A percentile compares a stretch with the other conserved stretches of the same genome.
phyloP scores from a whole-genome alignment of 2,329 filamentous ascomycete species.

The Ceratocystis harringtonii region DNA sequence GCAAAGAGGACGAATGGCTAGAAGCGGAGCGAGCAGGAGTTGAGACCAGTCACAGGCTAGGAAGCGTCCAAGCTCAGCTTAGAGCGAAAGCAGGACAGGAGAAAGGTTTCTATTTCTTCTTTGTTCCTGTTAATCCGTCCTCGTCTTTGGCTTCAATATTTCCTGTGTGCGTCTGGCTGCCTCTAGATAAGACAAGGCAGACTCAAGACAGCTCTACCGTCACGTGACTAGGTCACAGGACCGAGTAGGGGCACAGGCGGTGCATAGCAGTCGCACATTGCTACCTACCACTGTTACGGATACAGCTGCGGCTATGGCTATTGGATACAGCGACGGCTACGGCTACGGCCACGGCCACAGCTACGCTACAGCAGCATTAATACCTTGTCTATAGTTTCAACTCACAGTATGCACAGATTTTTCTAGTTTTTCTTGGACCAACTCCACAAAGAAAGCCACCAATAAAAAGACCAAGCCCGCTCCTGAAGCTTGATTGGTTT shows the following conservation, averaged over 20 bases:
- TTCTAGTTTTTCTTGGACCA: background rate
- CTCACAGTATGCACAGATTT: no score
- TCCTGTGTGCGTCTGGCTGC: background rate
- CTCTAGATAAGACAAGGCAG: no score
- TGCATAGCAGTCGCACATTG: background rate
- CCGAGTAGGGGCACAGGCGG: background rate
- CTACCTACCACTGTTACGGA: no score
- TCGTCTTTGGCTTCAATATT: background rate
- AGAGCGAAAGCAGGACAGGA: background rate
- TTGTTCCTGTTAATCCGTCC: background rate
- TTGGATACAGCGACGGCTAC: no score
- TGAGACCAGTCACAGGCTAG: background rate
- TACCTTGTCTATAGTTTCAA: no score
- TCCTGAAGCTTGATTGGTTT: background rate
- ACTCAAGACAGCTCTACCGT: no score
- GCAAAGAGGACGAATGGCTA: no score
- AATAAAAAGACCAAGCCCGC: background rate
- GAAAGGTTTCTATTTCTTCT: background rate
- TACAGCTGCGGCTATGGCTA: no score
- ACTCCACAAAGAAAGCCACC: background rate
- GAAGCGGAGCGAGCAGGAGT: background rate
- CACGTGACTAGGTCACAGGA: background rate
- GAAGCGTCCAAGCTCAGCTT: background rate
- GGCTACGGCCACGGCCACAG: no score
- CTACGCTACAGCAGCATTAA: no score